Evolutionary conservation across 495 filamentous ascomycete genomes (phyloP).

Genomic region (Xanthoparmelia taractica): DNA sequence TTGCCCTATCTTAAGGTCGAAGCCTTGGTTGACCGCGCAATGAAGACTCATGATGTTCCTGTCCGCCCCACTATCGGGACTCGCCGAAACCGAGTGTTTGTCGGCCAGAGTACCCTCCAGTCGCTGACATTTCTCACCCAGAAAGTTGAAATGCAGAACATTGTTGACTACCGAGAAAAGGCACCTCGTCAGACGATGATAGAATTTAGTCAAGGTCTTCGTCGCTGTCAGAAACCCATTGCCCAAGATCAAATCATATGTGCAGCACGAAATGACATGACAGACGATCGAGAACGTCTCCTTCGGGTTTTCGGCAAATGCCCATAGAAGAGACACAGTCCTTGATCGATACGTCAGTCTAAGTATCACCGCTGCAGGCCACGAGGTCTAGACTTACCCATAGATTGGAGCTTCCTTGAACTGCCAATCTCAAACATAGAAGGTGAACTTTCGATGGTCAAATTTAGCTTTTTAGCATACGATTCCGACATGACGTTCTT

Average conservation of each 20-base stretch:
- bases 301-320: not conserved
- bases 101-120: not conserved
- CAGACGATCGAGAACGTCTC: not conserved
- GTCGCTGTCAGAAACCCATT: not conserved
- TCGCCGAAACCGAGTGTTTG: conserved; percentile 26
- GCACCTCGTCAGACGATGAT: not conserved
- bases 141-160: not conserved
- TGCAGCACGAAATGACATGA: not conserved
- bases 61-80: not conserved
- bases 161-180: not conserved
- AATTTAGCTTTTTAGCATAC: not conserved
- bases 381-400: not conserved
- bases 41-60: not conserved
- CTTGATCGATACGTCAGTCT: not conserved
- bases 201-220: not conserved
- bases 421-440: not conserved
- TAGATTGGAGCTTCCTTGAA: not conserved
- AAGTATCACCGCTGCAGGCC: not conserved
- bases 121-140: not conserved
- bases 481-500: not conserved
- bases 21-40: not conserved
- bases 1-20: not conserved
- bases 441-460: not conserved
- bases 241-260: not conserved
- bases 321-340: not conserved